Evolutionary conservation across 2,329 filamentous ascomycete genomes (phyloP).

Genomic region (Penicillium paneum): DNA sequence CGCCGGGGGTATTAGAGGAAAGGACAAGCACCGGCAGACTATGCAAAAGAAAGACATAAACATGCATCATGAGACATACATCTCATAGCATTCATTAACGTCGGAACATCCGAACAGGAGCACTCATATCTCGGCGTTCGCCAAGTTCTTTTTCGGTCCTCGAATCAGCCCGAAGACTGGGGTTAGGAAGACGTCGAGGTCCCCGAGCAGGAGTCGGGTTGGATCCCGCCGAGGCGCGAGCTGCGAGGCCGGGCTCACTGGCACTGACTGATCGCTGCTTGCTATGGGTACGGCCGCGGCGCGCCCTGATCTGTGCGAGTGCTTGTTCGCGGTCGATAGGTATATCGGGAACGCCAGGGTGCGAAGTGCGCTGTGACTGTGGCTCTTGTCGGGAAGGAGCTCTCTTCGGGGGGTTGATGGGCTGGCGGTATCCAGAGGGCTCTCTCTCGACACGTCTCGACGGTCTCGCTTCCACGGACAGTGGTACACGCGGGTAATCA

Average conservation of each 20-base stretch:
- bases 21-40: constrained; percentile 18
- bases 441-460: constrained; percentile 11
- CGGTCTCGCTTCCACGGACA: constrained; percentile 11
- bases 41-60: constrained; percentile 13
- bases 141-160: constrained; percentile 28
- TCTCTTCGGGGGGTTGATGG: constrained; percentile 27
- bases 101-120: constrained; percentile 36
- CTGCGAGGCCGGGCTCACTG: constrained; percentile 33
- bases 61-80: not conserved
- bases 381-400: constrained; percentile 34
- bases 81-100: constrained; percentile 12
- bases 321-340: constrained; percentile 49
- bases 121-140: constrained; percentile 38
- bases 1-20: constrained; percentile 29
- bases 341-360: constrained; percentile 37
- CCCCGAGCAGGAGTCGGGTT: constrained; percentile 26
- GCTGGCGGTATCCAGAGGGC: constrained; percentile 10
- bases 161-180: constrained; percentile 32
- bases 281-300: constrained; percentile 45
- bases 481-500: not conserved
- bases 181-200: constrained; percentile 35
- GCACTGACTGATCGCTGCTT: constrained; percentile 43
- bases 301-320: constrained; percentile 49
- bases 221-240: constrained; percentile 24
- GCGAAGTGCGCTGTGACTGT: constrained; percentile 19